Evolutionary conservation across 2,329 filamentous ascomycete genomes (phyloP).

Genomic region (Aspergillus sp.): DNA sequence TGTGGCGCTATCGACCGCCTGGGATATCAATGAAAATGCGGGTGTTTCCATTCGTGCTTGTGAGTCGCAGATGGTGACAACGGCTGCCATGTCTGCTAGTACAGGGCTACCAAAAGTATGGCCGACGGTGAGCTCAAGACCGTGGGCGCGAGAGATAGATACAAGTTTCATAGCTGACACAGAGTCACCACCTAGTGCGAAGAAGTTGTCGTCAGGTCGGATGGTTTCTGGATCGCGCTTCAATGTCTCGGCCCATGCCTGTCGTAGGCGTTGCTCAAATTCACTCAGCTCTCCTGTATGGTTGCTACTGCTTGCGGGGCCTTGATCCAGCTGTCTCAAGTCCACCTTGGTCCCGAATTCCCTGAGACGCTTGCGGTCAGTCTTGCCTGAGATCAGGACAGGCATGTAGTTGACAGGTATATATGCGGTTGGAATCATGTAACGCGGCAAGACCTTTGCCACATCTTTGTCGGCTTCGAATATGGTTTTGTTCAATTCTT

Average conservation of each 20-base stretch:
- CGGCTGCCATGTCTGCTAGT: slow-evolving; percentile 44
- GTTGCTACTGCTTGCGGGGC: slow-evolving; percentile 10
- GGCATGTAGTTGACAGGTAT: slow-evolving; percentile 46
- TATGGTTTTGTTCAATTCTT: slow-evolving; percentile 19
- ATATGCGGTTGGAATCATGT: slow-evolving; percentile 42
- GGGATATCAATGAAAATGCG: slow-evolving; percentile 35
- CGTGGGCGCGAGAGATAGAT: slow-evolving; percentile 29
- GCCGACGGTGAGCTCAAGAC: slow-evolving; percentile 36
- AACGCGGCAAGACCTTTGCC: slow-evolving; percentile 29
- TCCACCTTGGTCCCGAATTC: slow-evolving; percentile 35
- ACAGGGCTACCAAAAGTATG: slow-evolving; percentile 36
- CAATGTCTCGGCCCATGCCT: slow-evolving; percentile 35
- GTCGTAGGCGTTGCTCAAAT: slow-evolving; percentile 31
- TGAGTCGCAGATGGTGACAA: slow-evolving; percentile 29
- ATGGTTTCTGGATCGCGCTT: slow-evolving; percentile 35
- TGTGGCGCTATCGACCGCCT: slow-evolving; percentile 30
- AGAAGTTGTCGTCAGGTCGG: slow-evolving; percentile 38
- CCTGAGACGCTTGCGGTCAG: slow-evolving; percentile 40
- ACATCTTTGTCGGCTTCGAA: slow-evolving; percentile 25
- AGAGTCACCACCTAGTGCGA: slow-evolving; percentile 36
- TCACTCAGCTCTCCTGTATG: slow-evolving; percentile 28
- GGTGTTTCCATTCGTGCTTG: slow-evolving; percentile 25
- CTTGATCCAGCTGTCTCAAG: slow-evolving; percentile 31
- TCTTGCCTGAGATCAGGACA: slow-evolving; percentile 46
- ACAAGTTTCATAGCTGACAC: slow-evolving; percentile 36